Base-by-base conservation (phyloP, 768 basidiomycete genomes). In the Cyclocybe aegerita region DNA sequence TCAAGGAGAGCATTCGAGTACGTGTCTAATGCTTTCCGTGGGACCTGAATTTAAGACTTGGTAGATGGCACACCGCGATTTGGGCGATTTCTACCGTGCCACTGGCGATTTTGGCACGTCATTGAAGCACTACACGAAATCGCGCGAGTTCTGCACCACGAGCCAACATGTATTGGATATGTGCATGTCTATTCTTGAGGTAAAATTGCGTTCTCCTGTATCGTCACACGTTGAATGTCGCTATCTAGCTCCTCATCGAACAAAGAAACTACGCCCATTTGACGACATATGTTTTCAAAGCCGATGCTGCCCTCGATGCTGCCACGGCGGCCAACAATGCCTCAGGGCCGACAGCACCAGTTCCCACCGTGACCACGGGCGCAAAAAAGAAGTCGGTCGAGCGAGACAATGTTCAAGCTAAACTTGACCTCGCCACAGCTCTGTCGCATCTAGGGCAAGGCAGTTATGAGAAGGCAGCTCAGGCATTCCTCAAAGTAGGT, bases 1-100 rank as follows among this genome's bases (percentile, higher is more conserved):
- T 98, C 76, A 98, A 97, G 70, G 96, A 98, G 78, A 94, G 91
- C 77, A 95, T 97, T 59, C 76, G 96, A 61, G 93, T 96, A 65
- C 63, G 79, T 73, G 15, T 39, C 41, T 16, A 30, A 52, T 34
- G 50, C n/a, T 12, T 32, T 29, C 32, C 47, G 34, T 39, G 30
- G 38, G 33, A 30, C 42, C 43, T 32, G 16, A 14, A 38, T 29
- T 15, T 50, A 4, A n/a, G 31, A n/a, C 32, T 41, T 9, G 39
- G 41, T 64, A 94, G 92, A 92, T 96, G 91, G 90, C 83, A 0
- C 85, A 95, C 67, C 79, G 94, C 49, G 95, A 98, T 60, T 76
- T 97, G 34, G 94, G 88, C 7, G 79, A 88, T 54, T 87, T 88
- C 62, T 83, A 88, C 68, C 81, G 87, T 36, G 73, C 82, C 4